These are phyloP conservation scores for Helenozyma baotianmanensis DNA, from an alignment of 805 yeast species.

Conservation along the genomic window DNA sequence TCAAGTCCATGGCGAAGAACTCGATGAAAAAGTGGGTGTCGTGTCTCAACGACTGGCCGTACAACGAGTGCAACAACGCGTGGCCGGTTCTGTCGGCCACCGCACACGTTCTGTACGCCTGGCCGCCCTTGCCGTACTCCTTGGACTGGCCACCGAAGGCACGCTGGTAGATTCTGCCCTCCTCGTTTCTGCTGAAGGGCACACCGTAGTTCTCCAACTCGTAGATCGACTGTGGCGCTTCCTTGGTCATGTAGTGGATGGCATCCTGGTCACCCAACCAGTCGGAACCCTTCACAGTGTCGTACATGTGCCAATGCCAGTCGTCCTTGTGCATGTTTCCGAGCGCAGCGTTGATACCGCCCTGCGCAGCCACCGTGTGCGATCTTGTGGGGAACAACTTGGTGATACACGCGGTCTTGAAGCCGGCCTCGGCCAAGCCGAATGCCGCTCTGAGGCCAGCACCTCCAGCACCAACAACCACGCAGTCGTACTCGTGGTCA, in stretches of 20 bases:
- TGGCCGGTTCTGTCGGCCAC: slow-evolving; percentile 99
- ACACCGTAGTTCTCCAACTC: slow-evolving; percentile 98
- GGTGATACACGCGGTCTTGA: slow-evolving; percentile 94
- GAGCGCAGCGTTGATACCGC: slow-evolving; percentile 98
- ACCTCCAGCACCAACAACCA: slow-evolving; percentile 98
- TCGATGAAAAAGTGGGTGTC: slow-evolving; percentile 98
- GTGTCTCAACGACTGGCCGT: slow-evolving; percentile 94
- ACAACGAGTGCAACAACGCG: slow-evolving; percentile 89
- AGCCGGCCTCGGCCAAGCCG: slow-evolving; percentile 95
- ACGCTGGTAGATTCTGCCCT: slow-evolving; percentile 96
- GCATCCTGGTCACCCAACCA: slow-evolving; percentile 99
- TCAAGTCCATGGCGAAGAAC: slow-evolving; percentile 89
- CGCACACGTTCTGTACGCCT: slow-evolving; percentile 98
- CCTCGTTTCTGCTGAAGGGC: slow-evolving; percentile 95
- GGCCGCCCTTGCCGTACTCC: slow-evolving; percentile 97
- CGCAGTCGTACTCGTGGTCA: slow-evolving; percentile 97
- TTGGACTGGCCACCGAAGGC: slow-evolving; percentile 98
- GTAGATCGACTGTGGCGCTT: slow-evolving; percentile 92
- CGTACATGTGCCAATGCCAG: slow-evolving; percentile 99
- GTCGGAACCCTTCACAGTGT: slow-evolving; percentile 97
- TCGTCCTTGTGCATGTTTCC: slow-evolving; percentile 98
- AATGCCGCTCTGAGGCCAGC: slow-evolving; percentile 99
- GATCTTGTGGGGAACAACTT: slow-evolving; percentile 97
- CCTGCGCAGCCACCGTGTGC: slow-evolving; percentile 98
- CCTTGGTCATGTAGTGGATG: slow-evolving; percentile 97